Evolutionary conservation across 108 stramenopile species (phyloP), one percentile per base, ranked within the genome.

Genomic region (Asterionellopsis glacialis): DNA sequence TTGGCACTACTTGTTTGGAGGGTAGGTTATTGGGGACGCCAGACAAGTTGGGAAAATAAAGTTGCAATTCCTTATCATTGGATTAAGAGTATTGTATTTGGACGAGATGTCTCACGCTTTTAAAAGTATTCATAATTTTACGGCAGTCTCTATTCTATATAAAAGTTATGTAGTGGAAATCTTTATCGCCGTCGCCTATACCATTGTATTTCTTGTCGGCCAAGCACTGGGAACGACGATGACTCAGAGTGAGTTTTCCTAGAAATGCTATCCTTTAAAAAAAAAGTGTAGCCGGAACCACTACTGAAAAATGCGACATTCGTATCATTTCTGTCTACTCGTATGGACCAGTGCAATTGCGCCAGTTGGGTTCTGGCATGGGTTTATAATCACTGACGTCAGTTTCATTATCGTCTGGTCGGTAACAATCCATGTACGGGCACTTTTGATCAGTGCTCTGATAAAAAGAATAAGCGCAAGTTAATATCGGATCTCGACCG

Each of bases 21-120:
- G 40, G 74, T 76, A 45, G 93, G 87, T 11, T 96, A 96, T 61
- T 88, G 86, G 83, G 79, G 83, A 22, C 47, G 69, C 19, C 81
- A 82, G 50, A 60, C 68, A 16, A 75, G 74, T 44, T 51, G 57
- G 26, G 68, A 39, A 19, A 79, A 83, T 77, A 69, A 84, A 69
- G 58, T 95, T 21, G 57, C 95, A 41, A 98, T 99, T 42, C 97
- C 97, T 0, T 93, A 97, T 93, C 87, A 95, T 73, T 99, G 98
- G 98, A 92, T 98, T 64, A 97, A 97, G 74, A 75, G 82, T 3
- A 76, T 83, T 22, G 41, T 96, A 2, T 98, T 98, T 65, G 98
- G 98, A 0, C 59, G 98, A 58, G 97, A 97, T 63, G 88, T 96
- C 38, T 64, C 66, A 12, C 64, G 75, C 40, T 33, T 33, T 33